These are phyloP conservation scores for Hirsutella thompsonii DNA, from an alignment of 2,329 filamentous ascomycete species.

Conservation along the genomic window DNA sequence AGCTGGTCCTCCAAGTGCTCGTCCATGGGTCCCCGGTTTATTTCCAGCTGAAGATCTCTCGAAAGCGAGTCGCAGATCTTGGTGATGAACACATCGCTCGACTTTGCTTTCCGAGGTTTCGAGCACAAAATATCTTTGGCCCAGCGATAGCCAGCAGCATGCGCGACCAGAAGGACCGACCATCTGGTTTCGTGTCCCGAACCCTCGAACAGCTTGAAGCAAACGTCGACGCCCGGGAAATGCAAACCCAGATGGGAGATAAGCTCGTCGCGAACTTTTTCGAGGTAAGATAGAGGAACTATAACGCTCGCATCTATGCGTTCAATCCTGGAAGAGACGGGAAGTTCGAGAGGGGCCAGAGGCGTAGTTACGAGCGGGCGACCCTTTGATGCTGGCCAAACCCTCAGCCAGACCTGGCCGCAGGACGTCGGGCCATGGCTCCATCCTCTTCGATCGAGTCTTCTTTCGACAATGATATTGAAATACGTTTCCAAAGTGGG, in stretches of 20 bases:
- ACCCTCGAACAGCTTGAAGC: background rate
- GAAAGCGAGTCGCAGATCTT: background rate
- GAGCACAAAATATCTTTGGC: background rate
- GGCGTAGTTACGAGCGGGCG: background rate
- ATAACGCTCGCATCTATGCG: constrained; percentile 38
- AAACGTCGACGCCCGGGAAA: background rate
- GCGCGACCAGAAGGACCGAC: background rate
- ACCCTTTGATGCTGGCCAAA: background rate
- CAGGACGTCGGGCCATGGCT: background rate
- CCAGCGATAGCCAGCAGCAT: background rate
- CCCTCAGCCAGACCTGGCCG: background rate
- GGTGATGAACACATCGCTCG: background rate
- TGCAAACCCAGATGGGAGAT: constrained; percentile 3
- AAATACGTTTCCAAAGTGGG: constrained; percentile 39
- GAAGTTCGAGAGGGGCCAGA: too few relatives aligned
- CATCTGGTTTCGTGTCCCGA: background rate
- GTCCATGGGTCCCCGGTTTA: background rate
- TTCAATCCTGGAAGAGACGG: constrained; percentile 18
- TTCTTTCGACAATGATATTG: constrained; percentile 10
- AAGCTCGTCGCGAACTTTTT: constrained; percentile 26
- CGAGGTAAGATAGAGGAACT: constrained; percentile 29
- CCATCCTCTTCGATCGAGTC: background rate
- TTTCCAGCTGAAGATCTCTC: background rate
- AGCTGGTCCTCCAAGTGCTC: background rate
- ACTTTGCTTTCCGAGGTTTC: background rate